Percentiles rank a stretch among this genome's conserved stretches.
Evolutionary conservation across 2,329 filamentous ascomycete genomes (phyloP).

Genomic region (Cladophialophora exuberans): DNA sequence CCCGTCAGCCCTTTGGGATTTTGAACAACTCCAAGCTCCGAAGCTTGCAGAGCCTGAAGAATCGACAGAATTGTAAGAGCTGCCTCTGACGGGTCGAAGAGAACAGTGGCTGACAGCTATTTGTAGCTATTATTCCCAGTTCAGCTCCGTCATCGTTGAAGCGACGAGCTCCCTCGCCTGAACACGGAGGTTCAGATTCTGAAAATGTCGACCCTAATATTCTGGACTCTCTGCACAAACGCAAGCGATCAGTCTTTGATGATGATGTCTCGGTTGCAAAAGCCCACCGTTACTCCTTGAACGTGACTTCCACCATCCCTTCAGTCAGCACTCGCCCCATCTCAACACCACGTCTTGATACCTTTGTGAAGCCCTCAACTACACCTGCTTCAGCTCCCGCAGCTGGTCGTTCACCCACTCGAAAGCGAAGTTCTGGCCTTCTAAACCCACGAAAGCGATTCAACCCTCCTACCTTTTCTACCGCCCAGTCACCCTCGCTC

Average conservation of each 20-base stretch:
- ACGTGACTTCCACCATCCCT: constrained; percentile 37
- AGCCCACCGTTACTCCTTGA: constrained; percentile 53
- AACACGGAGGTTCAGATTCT: constrained; percentile 52
- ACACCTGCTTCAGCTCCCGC: constrained; percentile 62
- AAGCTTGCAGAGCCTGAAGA: constrained; percentile 39
- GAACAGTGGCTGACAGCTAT: constrained; percentile 13
- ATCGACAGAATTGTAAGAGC: constrained; percentile 54
- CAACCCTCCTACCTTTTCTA: constrained; percentile 66
- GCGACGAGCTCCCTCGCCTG: constrained; percentile 48
- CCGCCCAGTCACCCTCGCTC: constrained; percentile 66
- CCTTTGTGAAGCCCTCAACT: constrained; percentile 40
- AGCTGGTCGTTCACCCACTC: constrained; percentile 78
- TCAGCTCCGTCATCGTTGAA: constrained; percentile 47
- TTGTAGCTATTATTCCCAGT: constrained; percentile 30
- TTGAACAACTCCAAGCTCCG: constrained; percentile 38
- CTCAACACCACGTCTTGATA: constrained; percentile 30
- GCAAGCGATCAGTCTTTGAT: constrained; percentile 42
- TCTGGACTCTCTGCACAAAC: constrained; percentile 54
- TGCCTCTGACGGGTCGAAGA: neutral
- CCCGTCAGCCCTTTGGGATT: constrained; percentile 39
- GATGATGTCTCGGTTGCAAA: constrained; percentile 44
- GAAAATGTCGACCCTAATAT: constrained; percentile 63
- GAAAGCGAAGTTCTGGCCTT: constrained; percentile 71
- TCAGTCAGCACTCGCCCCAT: constrained; percentile 25
- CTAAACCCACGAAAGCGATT: constrained; percentile 72